Percentiles rank a stretch among this genome's conserved stretches.
Conservation (phyloP, 176 grass and related monocot species). For the Alloteropsis semialata region DNA sequence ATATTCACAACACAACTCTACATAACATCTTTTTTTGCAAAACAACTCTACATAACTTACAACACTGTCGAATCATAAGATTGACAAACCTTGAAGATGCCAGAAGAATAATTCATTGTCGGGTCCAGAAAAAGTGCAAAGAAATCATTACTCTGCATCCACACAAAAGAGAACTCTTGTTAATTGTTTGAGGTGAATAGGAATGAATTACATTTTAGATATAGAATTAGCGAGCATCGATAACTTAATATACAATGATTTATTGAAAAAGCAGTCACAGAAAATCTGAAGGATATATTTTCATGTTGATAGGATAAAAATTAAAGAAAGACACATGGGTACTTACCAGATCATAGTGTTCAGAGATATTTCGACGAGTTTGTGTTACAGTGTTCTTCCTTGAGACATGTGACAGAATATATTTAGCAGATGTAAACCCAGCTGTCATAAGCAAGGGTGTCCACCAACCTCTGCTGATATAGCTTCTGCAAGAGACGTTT, state of each 20-base stretch:
- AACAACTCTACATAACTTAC: not conserved
- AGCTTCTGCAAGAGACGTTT: constrained; percentile 1
- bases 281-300: not conserved
- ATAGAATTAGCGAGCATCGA: not conserved
- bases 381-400: constrained; percentile 72
- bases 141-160: constrained; percentile 64
- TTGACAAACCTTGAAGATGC: constrained; percentile 52
- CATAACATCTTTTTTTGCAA: too few relatives aligned
- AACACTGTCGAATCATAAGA: not conserved
- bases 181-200: not conserved
- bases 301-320: not conserved
- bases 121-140: constrained; percentile 77
- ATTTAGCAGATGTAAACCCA: constrained; percentile 67
- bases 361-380: constrained; percentile 73
- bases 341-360: constrained; percentile 83
- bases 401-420: constrained; percentile 56
- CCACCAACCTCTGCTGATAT: constrained; percentile 63
- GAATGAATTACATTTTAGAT: not conserved
- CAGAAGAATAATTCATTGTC: constrained; percentile 82
- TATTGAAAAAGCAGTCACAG: not conserved
- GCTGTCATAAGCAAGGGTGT: constrained; percentile 69
- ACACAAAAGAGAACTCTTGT: not conserved
- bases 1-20: not conserved
- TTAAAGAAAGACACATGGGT: not conserved
- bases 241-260: not conserved